Conservation (phyloP, 495 filamentous ascomycete species). For the Talaromyces nanjingensis region DNA sequence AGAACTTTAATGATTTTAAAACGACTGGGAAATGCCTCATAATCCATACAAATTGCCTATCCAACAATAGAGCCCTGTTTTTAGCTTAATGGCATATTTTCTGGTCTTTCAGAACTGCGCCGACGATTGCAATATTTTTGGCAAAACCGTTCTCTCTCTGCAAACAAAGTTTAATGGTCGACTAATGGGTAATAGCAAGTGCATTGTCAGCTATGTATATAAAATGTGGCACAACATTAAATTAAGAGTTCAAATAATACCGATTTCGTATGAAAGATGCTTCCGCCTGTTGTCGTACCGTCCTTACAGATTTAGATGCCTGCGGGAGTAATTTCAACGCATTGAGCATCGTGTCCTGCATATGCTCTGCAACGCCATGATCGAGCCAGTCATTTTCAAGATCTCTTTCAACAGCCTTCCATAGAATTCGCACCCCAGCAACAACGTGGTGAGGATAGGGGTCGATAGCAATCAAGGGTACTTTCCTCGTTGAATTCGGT, state of each 20-base stretch:
- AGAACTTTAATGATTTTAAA: not conserved
- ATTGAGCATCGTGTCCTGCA: conserved; percentile 13
- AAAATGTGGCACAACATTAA: not conserved
- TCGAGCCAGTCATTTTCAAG: conserved; percentile 12
- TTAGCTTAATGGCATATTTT: too few relatives aligned
- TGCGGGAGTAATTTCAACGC: conserved; percentile 14
- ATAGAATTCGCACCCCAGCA: conserved; percentile 15
- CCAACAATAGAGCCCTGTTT: too few relatives aligned
- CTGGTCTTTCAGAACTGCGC: not conserved
- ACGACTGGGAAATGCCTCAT: too few relatives aligned
- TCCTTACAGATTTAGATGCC: conserved; percentile 15
- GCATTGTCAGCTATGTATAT: not conserved
- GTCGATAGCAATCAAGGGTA: conserved; percentile 15
- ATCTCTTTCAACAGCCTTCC: conserved; percentile 15
- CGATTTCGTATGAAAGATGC: conserved; percentile 4
- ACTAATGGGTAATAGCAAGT: not conserved
- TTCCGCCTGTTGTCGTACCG: conserved; percentile 12
- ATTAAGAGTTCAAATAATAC: not conserved
- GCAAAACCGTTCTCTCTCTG: not conserved
- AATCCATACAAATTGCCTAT: too few relatives aligned
- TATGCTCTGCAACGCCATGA: conserved; percentile 7
- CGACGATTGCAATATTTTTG: not conserved
- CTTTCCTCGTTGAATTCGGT: not conserved
- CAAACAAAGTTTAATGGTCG: not conserved
- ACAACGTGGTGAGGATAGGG: conserved; percentile 18